Evolutionary conservation across 495 filamentous ascomycete genomes (phyloP), one percentile per base, ranked within the genome.

Genomic region (Aspergillus affinis): DNA sequence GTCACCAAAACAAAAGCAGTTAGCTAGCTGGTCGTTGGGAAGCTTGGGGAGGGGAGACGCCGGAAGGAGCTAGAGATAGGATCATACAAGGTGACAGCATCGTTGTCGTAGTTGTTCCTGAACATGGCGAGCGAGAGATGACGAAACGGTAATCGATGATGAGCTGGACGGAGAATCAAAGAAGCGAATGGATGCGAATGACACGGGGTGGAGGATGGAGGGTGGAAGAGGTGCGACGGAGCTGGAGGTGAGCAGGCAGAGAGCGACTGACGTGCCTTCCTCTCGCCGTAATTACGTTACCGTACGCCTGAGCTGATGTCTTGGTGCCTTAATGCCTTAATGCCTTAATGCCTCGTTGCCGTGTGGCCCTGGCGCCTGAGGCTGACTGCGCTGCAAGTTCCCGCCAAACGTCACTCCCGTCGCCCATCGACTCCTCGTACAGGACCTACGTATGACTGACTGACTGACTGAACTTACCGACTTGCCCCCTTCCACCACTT

Each of bases 91-190:
- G 94, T 98, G 77, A 98, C 93, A 36, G 92, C 93, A 81, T 98
- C 94, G 85, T 98, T 98, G 80, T 98, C 94, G 84, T 98, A 98
- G 79, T 98, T 97, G 82, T 98, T 98, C 78, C 94, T 86, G 82
- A 98, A 98, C 94, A 98, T 98, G 60, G 71, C 86, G 70, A 51
- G 58, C 86, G 70, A 51, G 58, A 45, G 59, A 21, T 63, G 36
- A 41, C 10, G 36, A 41, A 1, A 41, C 12, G 12, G 6, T 2
- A 41, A 26, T 2, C 2, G 23, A 10, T 15, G 45, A 23, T 0
- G 12, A 54, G 1, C 9, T 10, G 36, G 52, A 21, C 8, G 10
- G 27, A 19, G 23, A 4, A 15, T 17, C 9, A 41, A 10, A 41
- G 13, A 13, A 15, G 13, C 10, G 36, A 41, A 41, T 41, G 36